Conservation (phyloP, 2,329 filamentous ascomycete genomes). For the Phyllosticta citribraziliensis region DNA sequence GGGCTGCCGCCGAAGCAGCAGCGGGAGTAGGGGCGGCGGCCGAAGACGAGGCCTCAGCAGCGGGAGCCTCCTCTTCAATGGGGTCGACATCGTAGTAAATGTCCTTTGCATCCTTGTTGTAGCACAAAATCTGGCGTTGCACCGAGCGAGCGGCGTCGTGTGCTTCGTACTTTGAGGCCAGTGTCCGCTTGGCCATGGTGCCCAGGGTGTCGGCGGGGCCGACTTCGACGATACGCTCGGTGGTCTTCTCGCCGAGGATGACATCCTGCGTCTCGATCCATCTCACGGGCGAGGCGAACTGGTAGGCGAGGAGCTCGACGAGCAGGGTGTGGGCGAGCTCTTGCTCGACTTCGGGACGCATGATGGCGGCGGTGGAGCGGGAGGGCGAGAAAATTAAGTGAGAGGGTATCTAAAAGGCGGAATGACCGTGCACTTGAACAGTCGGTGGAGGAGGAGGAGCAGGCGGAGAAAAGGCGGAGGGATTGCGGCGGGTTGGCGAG, state of each 20-base stretch:
- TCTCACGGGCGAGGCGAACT: conserved; percentile 96
- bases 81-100: conserved; percentile 99
- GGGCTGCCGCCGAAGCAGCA: conserved; percentile 44
- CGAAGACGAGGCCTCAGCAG: conserved; percentile 35
- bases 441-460: conserved; percentile 13
- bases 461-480: conserved; percentile 8
- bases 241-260: conserved; percentile 88
- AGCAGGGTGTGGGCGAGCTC: conserved; percentile 97
- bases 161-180: conserved; percentile 95
- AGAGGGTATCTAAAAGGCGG: conserved; percentile 8
- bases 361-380: conserved; percentile 29
- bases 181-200: conserved; percentile 91
- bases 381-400: conserved; percentile 8
- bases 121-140: conserved; percentile 95
- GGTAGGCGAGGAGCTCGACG: conserved; percentile 96
- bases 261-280: conserved; percentile 99
- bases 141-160: conserved; percentile 96
- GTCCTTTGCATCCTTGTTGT: conserved; percentile 98
- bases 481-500: not conserved
- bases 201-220: conserved; percentile 94
- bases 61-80: conserved; percentile 66
- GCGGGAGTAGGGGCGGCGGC: conserved; percentile 39
- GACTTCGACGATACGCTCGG: conserved; percentile 95
- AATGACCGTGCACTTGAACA: conserved; percentile 2
- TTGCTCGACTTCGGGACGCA: conserved; percentile 98